Percentiles rank a stretch among this genome's conserved stretches.
These are phyloP conservation scores for Babjeviella inositovora DNA, from an alignment of 805 yeast genomes.

Conservation along the genomic window DNA sequence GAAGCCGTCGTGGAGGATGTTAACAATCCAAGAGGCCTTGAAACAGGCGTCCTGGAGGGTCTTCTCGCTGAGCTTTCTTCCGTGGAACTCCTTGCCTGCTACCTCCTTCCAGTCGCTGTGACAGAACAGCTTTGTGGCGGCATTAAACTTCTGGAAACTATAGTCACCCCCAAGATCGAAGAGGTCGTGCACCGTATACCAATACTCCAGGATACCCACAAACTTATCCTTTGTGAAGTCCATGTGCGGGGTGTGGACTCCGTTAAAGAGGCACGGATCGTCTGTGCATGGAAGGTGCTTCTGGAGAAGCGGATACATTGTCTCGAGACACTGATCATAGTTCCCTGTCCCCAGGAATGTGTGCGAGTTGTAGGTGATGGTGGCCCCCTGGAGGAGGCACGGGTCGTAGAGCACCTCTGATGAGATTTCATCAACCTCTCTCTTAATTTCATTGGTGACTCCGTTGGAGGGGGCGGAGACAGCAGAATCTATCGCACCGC, in stretches of 20 bases:
- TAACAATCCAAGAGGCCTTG: slow-evolving; percentile 89
- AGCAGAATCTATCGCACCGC: too few species aligned
- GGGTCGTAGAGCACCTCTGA: too few species aligned
- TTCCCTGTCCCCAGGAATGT: slow-evolving; percentile 63
- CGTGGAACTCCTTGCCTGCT: slow-evolving; percentile 34
- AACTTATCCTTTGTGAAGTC: slow-evolving; percentile 70
- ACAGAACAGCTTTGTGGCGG: slow-evolving; percentile 57
- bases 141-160: slow-evolving; percentile 55
- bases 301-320: slow-evolving; percentile 61
- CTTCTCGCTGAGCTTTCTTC: slow-evolving; percentile 34
- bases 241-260: slow-evolving; percentile 84
- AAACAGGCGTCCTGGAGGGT: slow-evolving; percentile 70
- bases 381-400: too few species aligned
- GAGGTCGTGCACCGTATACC: slow-evolving; percentile 93
- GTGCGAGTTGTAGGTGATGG: too few species aligned
- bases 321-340: slow-evolving; percentile 54
- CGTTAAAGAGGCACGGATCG: slow-evolving; percentile 86
- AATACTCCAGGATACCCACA: slow-evolving; percentile 90
- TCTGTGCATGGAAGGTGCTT: slow-evolving; percentile 74
- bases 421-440: too few species aligned
- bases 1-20: slow-evolving; percentile 84
- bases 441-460: too few species aligned
- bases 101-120: slow-evolving; percentile 52
- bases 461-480: too few species aligned
- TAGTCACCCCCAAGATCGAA: slow-evolving; percentile 83